A percentile compares a stretch with the other conserved stretches of the same genome.
These are phyloP conservation scores for Akanthomyces uredinophilus DNA, from an alignment of 2,329 filamentous ascomycete genomes.

Conservation along the genomic window DNA sequence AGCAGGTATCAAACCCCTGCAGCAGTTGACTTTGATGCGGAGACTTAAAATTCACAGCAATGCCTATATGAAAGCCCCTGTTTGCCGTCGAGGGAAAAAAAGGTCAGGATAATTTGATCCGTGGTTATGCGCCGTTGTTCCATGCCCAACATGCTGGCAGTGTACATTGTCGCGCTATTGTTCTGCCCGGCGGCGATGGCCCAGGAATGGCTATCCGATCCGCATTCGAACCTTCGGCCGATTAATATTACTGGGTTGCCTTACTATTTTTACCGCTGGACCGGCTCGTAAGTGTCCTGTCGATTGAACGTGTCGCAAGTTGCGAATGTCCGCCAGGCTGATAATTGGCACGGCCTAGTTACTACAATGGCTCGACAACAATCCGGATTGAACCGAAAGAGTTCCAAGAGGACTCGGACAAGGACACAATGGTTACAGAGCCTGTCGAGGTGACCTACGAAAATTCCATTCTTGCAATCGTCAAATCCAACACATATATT, in stretches of 20 bases:
- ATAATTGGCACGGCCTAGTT: not conserved
- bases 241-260: conserved; percentile 3
- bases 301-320: no score
- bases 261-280: conserved; percentile 9
- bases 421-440: not conserved
- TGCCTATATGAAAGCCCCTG: not conserved
- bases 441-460: not conserved
- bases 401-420: not conserved
- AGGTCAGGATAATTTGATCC: not conserved
- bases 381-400: conserved; percentile 4
- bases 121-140: not conserved
- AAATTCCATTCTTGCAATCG: conserved; percentile 7
- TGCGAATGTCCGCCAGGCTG: not conserved
- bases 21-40: not conserved
- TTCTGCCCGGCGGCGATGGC: not conserved
- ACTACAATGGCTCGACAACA: conserved; percentile 8
- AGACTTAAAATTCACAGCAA: not conserved
- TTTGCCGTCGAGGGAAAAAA: no score
- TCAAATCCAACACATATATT: not conserved
- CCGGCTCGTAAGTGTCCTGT: not conserved
- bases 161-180: not conserved
- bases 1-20: not conserved
- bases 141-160: not conserved
- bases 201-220: conserved; percentile 8
- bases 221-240: not conserved